Evolutionary conservation across 1,284 basidiomycete genomes (phyloP).

Genomic region (Fistulina hepatica): DNA sequence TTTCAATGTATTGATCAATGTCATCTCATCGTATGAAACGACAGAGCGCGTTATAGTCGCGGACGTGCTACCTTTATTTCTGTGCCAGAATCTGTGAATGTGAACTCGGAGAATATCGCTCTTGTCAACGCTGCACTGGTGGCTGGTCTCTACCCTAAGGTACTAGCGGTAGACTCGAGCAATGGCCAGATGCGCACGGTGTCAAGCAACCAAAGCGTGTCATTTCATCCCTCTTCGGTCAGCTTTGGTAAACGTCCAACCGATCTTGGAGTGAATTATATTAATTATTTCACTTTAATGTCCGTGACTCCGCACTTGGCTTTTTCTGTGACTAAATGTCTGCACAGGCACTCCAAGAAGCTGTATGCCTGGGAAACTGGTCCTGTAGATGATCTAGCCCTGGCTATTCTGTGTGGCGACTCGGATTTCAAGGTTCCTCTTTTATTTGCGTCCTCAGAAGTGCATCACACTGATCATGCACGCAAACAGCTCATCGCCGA

Average conservation of each 20-base stretch:
- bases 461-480: not conserved
- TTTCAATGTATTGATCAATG: not conserved
- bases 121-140: slow-evolving; percentile 78
- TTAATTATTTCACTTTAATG: slow-evolving; percentile 89
- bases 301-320: slow-evolving; percentile 30
- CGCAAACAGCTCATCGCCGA: slow-evolving; percentile 55
- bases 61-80: slow-evolving; percentile 67
- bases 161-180: slow-evolving; percentile 60
- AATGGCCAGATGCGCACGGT: slow-evolving; percentile 66
- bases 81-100: slow-evolving; percentile 65
- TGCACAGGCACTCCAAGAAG: slow-evolving; percentile 75
- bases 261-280: slow-evolving; percentile 67
- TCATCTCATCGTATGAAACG: slow-evolving; percentile 1
- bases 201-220: slow-evolving; percentile 74
- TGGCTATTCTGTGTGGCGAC: slow-evolving; percentile 87
- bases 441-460: not conserved
- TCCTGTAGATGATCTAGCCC: slow-evolving; percentile 75
- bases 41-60: slow-evolving; percentile 66
- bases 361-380: slow-evolving; percentile 97
- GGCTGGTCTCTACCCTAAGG: slow-evolving; percentile 88
- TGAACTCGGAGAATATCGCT: slow-evolving; percentile 52
- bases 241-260: slow-evolving; percentile 64
- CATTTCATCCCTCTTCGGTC: slow-evolving; percentile 89
- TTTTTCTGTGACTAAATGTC: too few species aligned
- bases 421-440: slow-evolving; percentile 72